Evolutionary conservation across 345 rosid genomes (phyloP), one percentile per base, ranked within the genome.

Genomic region (Eucalyptus tenuipes): DNA sequence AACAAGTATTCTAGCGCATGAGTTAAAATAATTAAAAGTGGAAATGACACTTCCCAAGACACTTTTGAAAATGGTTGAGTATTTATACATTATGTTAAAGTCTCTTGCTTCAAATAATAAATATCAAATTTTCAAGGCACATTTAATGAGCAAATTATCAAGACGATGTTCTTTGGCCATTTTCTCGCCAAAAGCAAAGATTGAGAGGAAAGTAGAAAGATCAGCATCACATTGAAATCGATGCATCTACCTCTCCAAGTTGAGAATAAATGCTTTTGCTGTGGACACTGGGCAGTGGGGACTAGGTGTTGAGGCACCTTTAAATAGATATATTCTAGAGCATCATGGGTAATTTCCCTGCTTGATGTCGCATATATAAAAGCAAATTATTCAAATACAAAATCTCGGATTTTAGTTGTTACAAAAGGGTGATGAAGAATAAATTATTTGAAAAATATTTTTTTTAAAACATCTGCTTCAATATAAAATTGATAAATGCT

Each of bases 401-500:
- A 27, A 12, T 29, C 68, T 61, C 17, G 4, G 33, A 61, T 61
- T 61, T 61, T 13, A 61, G 33, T 29, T 33, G 12, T 13, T 61
- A 8, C 6, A 12, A 6, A 13, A 13, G 4, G 33, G 4, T 2
- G 29, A 1, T 1, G 8, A 0, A 25, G 4, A 13, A 61, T 27
- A 10, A 61, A 61, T 27, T 5, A 5, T 61, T 61, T 61, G 1
- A 1, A 11, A 2, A 27, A 27, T 1, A 2, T 1, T 27, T 5
- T 59, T 59, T 27, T 20, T 20, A 17, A 18, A 8, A 52, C 0
- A 52, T 24, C 10, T 18, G 0, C 4, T 18, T 52, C 10, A 7
- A 3, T 52, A 52, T 20, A 20, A 20, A 52, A 52, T 52, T 52
- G 16, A 27, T 6, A 12, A 61, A 61, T 13, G 7, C 2, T 29